Conservation (phyloP, 495 filamentous ascomycete genomes). For the Xylaria cubensis region DNA sequence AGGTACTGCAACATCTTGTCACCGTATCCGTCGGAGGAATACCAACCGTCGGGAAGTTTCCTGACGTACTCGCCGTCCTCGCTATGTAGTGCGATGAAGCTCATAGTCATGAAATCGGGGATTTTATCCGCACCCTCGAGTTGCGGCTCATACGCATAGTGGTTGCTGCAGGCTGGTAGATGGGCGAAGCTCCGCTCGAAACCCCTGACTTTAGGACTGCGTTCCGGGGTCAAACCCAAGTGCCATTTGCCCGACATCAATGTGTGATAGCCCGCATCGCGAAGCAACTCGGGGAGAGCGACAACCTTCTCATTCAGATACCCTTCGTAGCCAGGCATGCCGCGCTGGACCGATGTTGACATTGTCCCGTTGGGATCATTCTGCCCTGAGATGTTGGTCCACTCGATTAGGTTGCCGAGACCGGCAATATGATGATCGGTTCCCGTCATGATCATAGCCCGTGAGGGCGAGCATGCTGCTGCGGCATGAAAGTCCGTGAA, state of each 20-base stretch:
- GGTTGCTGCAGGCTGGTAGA: slow-evolving; percentile 59
- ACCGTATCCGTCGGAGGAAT: slow-evolving; percentile 61
- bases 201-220: slow-evolving; percentile 51
- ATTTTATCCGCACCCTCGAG: slow-evolving; percentile 42
- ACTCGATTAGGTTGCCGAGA: slow-evolving; percentile 55
- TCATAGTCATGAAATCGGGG: slow-evolving; percentile 60
- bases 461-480: slow-evolving; percentile 68
- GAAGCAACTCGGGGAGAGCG: slow-evolving; percentile 66
- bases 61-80: slow-evolving; percentile 60
- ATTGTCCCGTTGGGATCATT: slow-evolving; percentile 46
- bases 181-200: slow-evolving; percentile 53
- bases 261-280: slow-evolving; percentile 67
- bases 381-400: slow-evolving; percentile 41
- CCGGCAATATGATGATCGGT: slow-evolving; percentile 62
- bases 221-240: slow-evolving; percentile 49
- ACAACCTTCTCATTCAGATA: slow-evolving; percentile 69
- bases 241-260: slow-evolving; percentile 70
- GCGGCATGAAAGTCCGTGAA: slow-evolving; percentile 71
- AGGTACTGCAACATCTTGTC: slow-evolving; percentile 64
- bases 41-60: slow-evolving; percentile 62
- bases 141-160: slow-evolving; percentile 67
- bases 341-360: slow-evolving; percentile 43
- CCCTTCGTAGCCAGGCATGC: slow-evolving; percentile 71
- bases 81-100: slow-evolving; percentile 62
- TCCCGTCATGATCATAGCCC: slow-evolving; percentile 65